Percentiles rank a stretch among this genome's conserved stretches.
phyloP scores from a whole-genome alignment of 2,329 filamentous ascomycete genomes.

The Cryphonectria japonica region DNA sequence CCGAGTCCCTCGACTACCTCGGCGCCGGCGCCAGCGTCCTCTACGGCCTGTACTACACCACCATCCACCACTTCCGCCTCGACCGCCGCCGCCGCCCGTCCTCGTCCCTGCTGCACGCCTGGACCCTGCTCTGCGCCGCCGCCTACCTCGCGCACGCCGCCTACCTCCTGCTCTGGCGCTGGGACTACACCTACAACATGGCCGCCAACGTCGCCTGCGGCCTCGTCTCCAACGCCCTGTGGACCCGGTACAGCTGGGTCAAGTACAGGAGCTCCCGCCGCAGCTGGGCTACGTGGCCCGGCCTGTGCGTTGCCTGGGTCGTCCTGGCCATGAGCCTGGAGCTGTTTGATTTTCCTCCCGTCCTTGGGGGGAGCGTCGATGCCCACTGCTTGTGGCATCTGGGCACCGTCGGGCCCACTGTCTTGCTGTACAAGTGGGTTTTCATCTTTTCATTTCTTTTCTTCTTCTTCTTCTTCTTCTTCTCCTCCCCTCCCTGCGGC shows the following conservation, averaged over 20 bases:
- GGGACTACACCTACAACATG: slow-evolving; percentile 99
- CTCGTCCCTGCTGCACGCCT: slow-evolving; percentile 64
- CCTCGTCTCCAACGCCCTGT: slow-evolving; percentile 78
- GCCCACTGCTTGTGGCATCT: slow-evolving; percentile 96
- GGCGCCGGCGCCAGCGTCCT: slow-evolving; percentile 87
- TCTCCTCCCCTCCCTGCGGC: background rate
- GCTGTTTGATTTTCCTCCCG: slow-evolving; percentile 87
- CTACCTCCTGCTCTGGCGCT: slow-evolving; percentile 83
- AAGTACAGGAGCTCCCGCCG: slow-evolving; percentile 73
- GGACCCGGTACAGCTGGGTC: slow-evolving; percentile 80
- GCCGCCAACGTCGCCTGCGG: slow-evolving; percentile 86
- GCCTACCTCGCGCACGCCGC: slow-evolving; percentile 78
- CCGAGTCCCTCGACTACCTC: slow-evolving; percentile 96
- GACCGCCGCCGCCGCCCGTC: slow-evolving; percentile 56
- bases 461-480: background rate
- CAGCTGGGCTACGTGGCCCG: slow-evolving; percentile 86
- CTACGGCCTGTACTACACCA: slow-evolving; percentile 87
- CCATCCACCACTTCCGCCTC: slow-evolving; percentile 80
- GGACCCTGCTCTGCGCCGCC: slow-evolving; percentile 72
- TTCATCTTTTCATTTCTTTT: background rate
- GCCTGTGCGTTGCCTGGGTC: slow-evolving; percentile 89
- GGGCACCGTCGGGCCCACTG: slow-evolving; percentile 83
- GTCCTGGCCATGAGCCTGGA: slow-evolving; percentile 94
- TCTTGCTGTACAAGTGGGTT: slow-evolving; percentile 94
- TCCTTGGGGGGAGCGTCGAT: slow-evolving; percentile 76